Percentiles rank a stretch among this genome's conserved stretches.
Evolutionary conservation across 73 alveolate genomes (phyloP).

Genomic region (Paramecium sonneborni): DNA sequence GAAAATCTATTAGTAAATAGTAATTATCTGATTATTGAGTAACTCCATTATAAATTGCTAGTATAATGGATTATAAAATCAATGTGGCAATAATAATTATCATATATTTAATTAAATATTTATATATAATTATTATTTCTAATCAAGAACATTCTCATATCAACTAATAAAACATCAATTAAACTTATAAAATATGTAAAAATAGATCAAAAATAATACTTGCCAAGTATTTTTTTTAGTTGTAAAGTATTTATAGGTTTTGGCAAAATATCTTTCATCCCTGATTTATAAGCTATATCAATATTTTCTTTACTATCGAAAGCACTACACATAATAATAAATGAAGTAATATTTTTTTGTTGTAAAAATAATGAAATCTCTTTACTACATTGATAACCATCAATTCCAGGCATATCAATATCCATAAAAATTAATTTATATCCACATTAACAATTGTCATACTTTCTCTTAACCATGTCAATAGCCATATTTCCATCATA

Average conservation of each 20-base stretch:
- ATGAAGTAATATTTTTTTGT: not conserved
- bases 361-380: not conserved
- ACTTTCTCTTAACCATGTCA: not conserved
- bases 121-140: not conserved
- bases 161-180: not conserved
- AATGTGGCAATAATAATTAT: constrained; percentile 26
- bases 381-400: not conserved
- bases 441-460: not conserved
- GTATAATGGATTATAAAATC: not conserved
- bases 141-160: not conserved
- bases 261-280: not conserved
- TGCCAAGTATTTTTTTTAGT: not conserved
- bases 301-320: not conserved
- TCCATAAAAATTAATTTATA: constrained; percentile 23
- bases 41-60: not conserved
- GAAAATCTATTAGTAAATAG: not conserved
- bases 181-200: not conserved
- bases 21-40: not conserved
- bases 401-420: constrained; percentile 10
- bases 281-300: not conserved
- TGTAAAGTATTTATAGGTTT: not conserved
- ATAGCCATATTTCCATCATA: constrained; percentile 42
- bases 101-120: not conserved
- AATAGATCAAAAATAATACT: not conserved
- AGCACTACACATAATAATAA: not conserved